A percentile compares a stretch with the other conserved stretches of the same genome.
phyloP scores from a whole-genome alignment of 495 filamentous ascomycete species.

The Penicillium crystallinum region DNA sequence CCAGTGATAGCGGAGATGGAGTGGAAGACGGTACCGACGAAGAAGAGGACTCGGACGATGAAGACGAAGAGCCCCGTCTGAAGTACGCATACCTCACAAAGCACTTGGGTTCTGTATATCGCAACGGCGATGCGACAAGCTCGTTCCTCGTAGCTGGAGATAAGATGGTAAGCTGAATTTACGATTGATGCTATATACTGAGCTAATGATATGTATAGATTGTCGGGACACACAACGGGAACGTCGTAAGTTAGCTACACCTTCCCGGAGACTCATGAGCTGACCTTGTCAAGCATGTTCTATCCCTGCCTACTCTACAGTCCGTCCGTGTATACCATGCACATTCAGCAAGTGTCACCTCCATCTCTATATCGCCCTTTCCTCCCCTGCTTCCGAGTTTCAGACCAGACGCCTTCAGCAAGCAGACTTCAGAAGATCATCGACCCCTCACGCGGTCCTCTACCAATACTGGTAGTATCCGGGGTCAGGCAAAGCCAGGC shows the following conservation, averaged over 20 bases:
- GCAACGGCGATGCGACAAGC: slow-evolving; percentile 92
- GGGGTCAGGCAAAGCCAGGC: slow-evolving; percentile 45
- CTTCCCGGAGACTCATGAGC: slow-evolving; percentile 4
- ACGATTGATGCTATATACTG: not conserved
- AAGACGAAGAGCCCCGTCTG: slow-evolving; percentile 92
- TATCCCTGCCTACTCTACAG: slow-evolving; percentile 75
- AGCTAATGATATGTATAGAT: slow-evolving; percentile 52
- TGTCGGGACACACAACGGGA: slow-evolving; percentile 93
- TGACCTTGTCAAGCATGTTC: slow-evolving; percentile 61
- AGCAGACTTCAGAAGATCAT: slow-evolving; percentile 44
- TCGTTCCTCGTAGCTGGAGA: slow-evolving; percentile 84
- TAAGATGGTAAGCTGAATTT: slow-evolving; percentile 69
- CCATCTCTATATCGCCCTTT: slow-evolving; percentile 84
- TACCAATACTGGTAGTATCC: slow-evolving; percentile 44
- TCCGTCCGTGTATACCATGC: slow-evolving; percentile 80
- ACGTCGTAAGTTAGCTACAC: slow-evolving; percentile 63
- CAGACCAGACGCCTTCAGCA: slow-evolving; percentile 48
- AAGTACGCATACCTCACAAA: slow-evolving; percentile 87
- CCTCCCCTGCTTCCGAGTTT: slow-evolving; percentile 64
- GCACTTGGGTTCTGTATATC: slow-evolving; percentile 73
- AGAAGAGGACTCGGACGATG: slow-evolving; percentile 66
- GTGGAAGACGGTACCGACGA: slow-evolving; percentile 40
- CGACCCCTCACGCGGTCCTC: slow-evolving; percentile 38
- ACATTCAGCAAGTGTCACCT: slow-evolving; percentile 84
- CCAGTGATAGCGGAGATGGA: slow-evolving; percentile 21